These are phyloP conservation scores for Pyrenophora seminiperda DNA, from an alignment of 2,329 filamentous ascomycete species.

Conservation along the genomic window DNA sequence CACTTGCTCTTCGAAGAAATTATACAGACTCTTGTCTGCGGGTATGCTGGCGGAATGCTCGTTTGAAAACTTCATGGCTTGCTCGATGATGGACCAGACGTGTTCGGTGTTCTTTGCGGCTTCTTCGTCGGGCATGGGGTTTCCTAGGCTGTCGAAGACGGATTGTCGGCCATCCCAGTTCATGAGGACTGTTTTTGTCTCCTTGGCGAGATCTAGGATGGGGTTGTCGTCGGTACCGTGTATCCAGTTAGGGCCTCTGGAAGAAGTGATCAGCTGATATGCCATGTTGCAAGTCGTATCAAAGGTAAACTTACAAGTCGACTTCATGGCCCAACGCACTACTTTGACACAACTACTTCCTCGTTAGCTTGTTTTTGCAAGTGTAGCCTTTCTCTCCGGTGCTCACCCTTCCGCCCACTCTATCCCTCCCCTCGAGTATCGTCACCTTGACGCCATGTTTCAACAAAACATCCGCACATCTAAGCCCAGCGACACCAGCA, in stretches of 20 bases:
- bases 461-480: conserved; percentile 70
- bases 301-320: conserved; percentile 57
- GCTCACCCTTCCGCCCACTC: conserved; percentile 68
- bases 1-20: conserved; percentile 61
- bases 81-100: conserved; percentile 71
- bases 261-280: not conserved
- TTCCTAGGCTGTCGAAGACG: conserved; percentile 63
- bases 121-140: conserved; percentile 53
- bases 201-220: conserved; percentile 68
- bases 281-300: not conserved
- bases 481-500: conserved; percentile 71
- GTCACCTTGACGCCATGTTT: conserved; percentile 70
- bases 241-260: conserved; percentile 78
- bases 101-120: conserved; percentile 52
- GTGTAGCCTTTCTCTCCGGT: not conserved
- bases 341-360: conserved; percentile 55
- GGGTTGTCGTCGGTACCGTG: conserved; percentile 75
- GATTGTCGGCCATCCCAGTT: conserved; percentile 61
- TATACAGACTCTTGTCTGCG: conserved; percentile 57
- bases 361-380: not conserved
- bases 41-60: conserved; percentile 60
- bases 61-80: conserved; percentile 71
- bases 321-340: conserved; percentile 56
- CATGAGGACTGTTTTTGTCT: conserved; percentile 61
- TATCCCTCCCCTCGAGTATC: conserved; percentile 69